Conservation (phyloP, 2,329 filamentous ascomycete genomes). For the Fusarium piperis region DNA sequence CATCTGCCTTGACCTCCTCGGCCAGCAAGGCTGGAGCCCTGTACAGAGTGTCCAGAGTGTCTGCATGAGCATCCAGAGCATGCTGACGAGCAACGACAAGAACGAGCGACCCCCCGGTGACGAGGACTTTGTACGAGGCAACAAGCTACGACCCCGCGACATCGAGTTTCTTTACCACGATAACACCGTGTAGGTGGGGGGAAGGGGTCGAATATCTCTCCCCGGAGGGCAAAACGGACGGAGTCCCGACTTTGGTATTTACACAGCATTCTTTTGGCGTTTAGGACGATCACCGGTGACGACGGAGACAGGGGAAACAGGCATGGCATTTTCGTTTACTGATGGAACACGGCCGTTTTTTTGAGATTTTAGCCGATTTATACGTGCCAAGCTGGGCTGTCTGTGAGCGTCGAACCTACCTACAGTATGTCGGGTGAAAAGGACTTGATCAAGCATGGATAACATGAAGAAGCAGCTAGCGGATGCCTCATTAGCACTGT, state of each 20-base stretch:
- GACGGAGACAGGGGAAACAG: slow-evolving; percentile 11
- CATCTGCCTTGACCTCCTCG: slow-evolving; percentile 94
- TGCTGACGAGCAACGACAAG: slow-evolving; percentile 94
- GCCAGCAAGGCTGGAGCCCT: slow-evolving; percentile 89
- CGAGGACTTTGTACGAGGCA: slow-evolving; percentile 85
- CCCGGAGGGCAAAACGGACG: not conserved
- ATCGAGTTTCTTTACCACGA: slow-evolving; percentile 97
- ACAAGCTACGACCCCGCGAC: slow-evolving; percentile 82
- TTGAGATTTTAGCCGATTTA: not conserved
- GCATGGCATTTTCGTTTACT: slow-evolving; percentile 28
- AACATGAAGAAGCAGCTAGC: not conserved
- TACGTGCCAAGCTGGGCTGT: not conserved
- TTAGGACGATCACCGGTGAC: slow-evolving; percentile 24
- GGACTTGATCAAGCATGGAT: slow-evolving; percentile 6
- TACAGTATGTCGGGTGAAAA: not conserved
- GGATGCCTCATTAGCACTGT: not conserved
- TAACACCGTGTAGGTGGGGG: slow-evolving; percentile 68
- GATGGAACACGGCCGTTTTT: slow-evolving; percentile 7
- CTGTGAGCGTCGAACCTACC: slow-evolving; percentile 7
- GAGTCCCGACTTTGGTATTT: slow-evolving; percentile 13
- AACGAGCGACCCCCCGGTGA: slow-evolving; percentile 92
- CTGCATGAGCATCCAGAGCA: slow-evolving; percentile 97
- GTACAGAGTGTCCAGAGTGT: slow-evolving; percentile 98
- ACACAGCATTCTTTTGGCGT: slow-evolving; percentile 38
- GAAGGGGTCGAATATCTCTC: not conserved